Evolutionary conservation across 176 grass and related monocot species (phyloP).

Genomic region (Triticum aestivum): DNA sequence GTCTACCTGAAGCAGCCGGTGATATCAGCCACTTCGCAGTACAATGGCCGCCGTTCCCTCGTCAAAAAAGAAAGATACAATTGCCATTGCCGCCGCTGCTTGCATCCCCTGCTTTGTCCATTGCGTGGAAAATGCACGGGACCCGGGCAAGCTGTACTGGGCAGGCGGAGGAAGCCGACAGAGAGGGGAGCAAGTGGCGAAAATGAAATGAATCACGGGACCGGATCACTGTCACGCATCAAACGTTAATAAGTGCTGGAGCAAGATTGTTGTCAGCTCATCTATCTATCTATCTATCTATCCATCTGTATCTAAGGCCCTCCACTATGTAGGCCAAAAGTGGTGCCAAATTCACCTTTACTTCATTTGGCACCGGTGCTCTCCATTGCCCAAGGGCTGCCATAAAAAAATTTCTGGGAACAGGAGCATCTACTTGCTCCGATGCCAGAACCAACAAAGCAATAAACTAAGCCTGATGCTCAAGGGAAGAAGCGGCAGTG

Average conservation of each 20-base stretch:
- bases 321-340: too few species aligned
- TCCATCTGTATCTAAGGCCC: background rate
- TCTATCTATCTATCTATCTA: background rate
- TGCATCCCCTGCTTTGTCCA: background rate
- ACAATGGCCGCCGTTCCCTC: too few species aligned
- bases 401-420: too few species aligned
- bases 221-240: background rate
- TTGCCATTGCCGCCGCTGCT: background rate
- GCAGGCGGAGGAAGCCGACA: background rate
- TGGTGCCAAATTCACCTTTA: too few species aligned
- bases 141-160: background rate
- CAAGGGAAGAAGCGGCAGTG: too few species aligned
- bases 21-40: background rate
- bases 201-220: background rate
- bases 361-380: too few species aligned
- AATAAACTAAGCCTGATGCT: too few species aligned
- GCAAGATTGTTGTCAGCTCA: background rate
- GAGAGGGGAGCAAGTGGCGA: background rate
- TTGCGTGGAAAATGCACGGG: background rate
- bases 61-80: background rate
- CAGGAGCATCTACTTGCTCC: too few species aligned
- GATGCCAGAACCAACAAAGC: too few species aligned
- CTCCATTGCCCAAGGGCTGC: too few species aligned
- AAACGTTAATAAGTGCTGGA: background rate
- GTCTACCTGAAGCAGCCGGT: background rate